phyloP scores from a whole-genome alignment of 139 green algal species.

The Pycnococcus provasolii region DNA sequence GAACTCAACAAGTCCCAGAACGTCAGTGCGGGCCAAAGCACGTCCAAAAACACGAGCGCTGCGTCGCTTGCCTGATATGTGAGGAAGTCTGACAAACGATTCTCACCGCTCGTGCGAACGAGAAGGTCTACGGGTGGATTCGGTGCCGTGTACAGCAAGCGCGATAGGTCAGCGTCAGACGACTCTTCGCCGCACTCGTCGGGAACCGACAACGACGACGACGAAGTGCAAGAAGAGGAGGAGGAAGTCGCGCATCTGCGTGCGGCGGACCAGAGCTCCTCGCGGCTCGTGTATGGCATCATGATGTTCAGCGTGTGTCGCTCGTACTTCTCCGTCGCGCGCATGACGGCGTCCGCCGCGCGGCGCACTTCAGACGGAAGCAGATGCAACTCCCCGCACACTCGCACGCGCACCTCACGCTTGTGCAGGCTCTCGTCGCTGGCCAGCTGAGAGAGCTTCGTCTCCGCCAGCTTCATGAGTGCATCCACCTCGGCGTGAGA shows the following conservation, averaged over 20 bases:
- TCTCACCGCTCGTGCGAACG: constrained; percentile 78
- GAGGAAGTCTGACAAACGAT: constrained; percentile 79
- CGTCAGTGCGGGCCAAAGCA: constrained; percentile 76
- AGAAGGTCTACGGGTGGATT: constrained; percentile 70
- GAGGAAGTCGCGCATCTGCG: constrained; percentile 35
- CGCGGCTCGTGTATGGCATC: constrained; percentile 72
- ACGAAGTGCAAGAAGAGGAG: constrained; percentile 32
- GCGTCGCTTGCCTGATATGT: constrained; percentile 60
- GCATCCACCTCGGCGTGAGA: constrained; percentile 54
- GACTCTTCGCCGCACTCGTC: not conserved
- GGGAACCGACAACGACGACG: not conserved
- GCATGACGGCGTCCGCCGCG: constrained; percentile 57
- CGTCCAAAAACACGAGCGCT: constrained; percentile 56
- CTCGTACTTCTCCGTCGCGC: constrained; percentile 34
- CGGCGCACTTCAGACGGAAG: constrained; percentile 50
- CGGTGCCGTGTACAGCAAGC: constrained; percentile 12
- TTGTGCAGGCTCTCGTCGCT: constrained; percentile 36
- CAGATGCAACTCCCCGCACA: constrained; percentile 64
- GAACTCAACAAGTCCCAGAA: constrained; percentile 52
- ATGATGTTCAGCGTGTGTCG: constrained; percentile 73
- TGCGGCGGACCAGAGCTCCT: constrained; percentile 47
- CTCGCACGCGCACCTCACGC: constrained; percentile 52
- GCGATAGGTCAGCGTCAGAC: not conserved
- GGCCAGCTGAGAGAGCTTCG: constrained; percentile 51
- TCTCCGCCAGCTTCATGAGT: constrained; percentile 67